A percentile compares a stretch with the other conserved stretches of the same genome.
phyloP scores from a whole-genome alignment of 441 rosid genomes.

The Corymbia calophylla region DNA sequence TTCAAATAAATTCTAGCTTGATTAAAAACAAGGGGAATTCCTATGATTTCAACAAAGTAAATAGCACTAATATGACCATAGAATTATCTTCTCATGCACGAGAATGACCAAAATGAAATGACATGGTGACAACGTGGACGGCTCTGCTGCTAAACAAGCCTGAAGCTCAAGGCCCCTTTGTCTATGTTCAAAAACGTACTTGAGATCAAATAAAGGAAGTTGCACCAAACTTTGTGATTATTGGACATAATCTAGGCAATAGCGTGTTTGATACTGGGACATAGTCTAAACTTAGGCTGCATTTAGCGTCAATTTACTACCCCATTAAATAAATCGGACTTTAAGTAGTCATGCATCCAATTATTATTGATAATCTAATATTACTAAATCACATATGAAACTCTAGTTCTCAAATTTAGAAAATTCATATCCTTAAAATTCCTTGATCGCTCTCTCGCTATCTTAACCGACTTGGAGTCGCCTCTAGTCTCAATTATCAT shows the following conservation, averaged over 20 bases:
- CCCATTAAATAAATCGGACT: accelerated
- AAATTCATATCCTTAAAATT: background rate
- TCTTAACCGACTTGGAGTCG: background rate
- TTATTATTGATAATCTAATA: background rate
- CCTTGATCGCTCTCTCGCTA: background rate
- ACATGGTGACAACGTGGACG: background rate
- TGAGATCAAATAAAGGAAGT: background rate
- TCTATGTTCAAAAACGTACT: background rate
- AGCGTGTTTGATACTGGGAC: background rate
- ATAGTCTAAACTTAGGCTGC: too few species aligned
- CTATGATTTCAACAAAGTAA: too few species aligned
- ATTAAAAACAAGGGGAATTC: too few species aligned
- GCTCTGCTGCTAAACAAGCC: background rate
- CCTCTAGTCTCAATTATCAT: background rate
- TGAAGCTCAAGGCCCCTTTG: background rate
- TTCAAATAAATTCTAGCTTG: too few species aligned
- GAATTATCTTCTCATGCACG: background rate
- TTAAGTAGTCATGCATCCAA: background rate
- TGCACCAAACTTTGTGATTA: background rate
- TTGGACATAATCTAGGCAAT: background rate
- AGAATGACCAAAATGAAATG: background rate
- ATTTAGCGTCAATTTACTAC: background rate
- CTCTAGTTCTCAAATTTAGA: background rate
- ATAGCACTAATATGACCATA: too few species aligned
- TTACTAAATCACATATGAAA: background rate